These are phyloP conservation scores for Akanthomyces lecanii DNA, from an alignment of 2,329 filamentous ascomycete species.

Conservation along the genomic window DNA sequence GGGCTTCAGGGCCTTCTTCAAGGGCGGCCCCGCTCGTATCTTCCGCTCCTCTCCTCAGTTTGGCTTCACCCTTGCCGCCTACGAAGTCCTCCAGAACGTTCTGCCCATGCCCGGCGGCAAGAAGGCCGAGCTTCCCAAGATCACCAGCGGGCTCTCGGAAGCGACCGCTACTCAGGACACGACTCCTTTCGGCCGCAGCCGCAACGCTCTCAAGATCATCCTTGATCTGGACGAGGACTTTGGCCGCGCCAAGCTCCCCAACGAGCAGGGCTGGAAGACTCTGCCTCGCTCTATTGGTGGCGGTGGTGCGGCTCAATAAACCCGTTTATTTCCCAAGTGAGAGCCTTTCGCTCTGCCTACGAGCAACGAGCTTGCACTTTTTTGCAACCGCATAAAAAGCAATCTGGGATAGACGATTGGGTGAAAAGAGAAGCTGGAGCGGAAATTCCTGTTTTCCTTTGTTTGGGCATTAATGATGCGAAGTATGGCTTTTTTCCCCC, in stretches of 20 bases:
- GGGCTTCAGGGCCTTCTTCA: slow-evolving; percentile 96
- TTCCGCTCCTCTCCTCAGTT: slow-evolving; percentile 94
- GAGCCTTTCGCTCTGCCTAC: neutral
- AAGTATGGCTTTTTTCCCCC: slow-evolving; percentile 14
- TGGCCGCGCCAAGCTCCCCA: slow-evolving; percentile 64
- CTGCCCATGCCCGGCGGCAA: slow-evolving; percentile 72
- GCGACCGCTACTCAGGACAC: slow-evolving; percentile 42
- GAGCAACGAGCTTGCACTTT: neutral
- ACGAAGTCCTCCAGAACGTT: slow-evolving; percentile 80
- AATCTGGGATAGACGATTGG: neutral
- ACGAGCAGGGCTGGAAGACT: slow-evolving; percentile 49
- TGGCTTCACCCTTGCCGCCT: slow-evolving; percentile 92
- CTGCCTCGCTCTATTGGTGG: slow-evolving; percentile 48
- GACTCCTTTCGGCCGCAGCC: slow-evolving; percentile 57
- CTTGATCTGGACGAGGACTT: slow-evolving; percentile 93
- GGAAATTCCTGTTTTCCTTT: slow-evolving; percentile 1
- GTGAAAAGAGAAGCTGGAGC: neutral
- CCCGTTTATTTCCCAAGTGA: neutral
- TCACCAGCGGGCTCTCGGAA: slow-evolving; percentile 57
- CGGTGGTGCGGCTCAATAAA: slow-evolving; percentile 23
- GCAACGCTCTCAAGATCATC: slow-evolving; percentile 93
- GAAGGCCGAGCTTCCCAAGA: slow-evolving; percentile 46
- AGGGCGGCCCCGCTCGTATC: slow-evolving; percentile 93
- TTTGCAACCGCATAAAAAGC: neutral
- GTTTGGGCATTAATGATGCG: slow-evolving; percentile 11